These are phyloP conservation scores for Dendrobium nobile DNA, from an alignment of 106 monocot genomes.

Conservation along the genomic window DNA sequence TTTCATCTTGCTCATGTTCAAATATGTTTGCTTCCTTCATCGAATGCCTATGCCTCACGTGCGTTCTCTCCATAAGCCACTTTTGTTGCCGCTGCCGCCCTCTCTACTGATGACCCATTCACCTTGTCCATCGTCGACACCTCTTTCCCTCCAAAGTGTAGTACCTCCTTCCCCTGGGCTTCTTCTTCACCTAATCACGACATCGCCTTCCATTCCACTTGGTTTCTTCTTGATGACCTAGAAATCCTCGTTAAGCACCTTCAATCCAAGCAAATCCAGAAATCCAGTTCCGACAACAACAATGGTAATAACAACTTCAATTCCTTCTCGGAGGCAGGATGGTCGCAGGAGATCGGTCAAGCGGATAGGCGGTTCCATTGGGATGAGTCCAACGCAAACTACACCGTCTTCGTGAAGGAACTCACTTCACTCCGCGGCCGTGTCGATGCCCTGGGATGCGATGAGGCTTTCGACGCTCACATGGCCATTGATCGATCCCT, in stretches of 20 bases:
- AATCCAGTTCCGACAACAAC: constrained; percentile 19
- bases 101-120: constrained; percentile 6
- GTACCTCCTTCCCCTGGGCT: constrained; percentile 20
- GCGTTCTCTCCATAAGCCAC: not conserved
- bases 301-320: constrained; percentile 69
- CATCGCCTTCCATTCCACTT: constrained; percentile 55
- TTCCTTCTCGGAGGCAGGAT: constrained; percentile 87
- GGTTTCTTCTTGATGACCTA: constrained; percentile 67
- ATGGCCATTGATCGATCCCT: constrained; percentile 77
- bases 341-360: constrained; percentile 66
- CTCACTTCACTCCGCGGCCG: constrained; percentile 41
- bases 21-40: too few species aligned
- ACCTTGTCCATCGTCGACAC: not conserved
- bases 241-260: constrained; percentile 63
- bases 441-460: constrained; percentile 48
- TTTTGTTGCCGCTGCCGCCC: not conserved
- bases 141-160: constrained; percentile 8
- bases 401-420: constrained; percentile 59
- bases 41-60: too few species aligned
- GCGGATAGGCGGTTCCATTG: constrained; percentile 33
- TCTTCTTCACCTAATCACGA: constrained; percentile 64
- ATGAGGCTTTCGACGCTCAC: constrained; percentile 90
- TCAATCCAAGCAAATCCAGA: constrained; percentile 61
- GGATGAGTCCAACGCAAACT: constrained; percentile 59
- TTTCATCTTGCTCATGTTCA: too few species aligned